These are phyloP conservation scores for Penicillium samsonianum DNA, from an alignment of 495 filamentous ascomycete genomes.

Conservation along the genomic window DNA sequence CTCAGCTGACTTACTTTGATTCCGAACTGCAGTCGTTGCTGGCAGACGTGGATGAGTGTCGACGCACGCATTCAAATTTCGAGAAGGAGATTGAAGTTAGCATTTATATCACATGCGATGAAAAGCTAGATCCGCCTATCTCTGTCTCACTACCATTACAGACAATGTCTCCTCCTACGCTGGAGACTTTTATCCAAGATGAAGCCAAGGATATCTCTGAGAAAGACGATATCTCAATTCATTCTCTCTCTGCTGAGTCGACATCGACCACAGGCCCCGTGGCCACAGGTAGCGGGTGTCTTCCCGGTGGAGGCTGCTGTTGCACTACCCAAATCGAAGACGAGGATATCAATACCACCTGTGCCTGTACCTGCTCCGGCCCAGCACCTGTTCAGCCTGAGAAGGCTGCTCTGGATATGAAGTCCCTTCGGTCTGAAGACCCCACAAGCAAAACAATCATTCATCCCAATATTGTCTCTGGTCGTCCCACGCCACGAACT, in stretches of 20 bases:
- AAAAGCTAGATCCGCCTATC: conserved; percentile 33
- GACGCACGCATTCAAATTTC: conserved; percentile 27
- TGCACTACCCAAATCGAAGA: conserved; percentile 53
- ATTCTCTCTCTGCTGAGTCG: conserved; percentile 19
- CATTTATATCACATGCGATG: conserved; percentile 64
- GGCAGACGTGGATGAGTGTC: conserved; percentile 48
- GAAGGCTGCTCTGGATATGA: not conserved
- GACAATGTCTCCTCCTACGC: not conserved
- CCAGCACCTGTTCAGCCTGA: conserved; percentile 15
- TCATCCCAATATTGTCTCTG: conserved; percentile 29
- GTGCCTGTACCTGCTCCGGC: conserved; percentile 35
- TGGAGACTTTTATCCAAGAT: not conserved
- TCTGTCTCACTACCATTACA: not conserved
- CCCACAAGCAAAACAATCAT: not conserved
- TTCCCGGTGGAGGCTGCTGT: conserved; percentile 51
- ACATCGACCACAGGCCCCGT: conserved; percentile 6
- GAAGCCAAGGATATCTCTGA: conserved; percentile 12
- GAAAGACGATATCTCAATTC: conserved; percentile 26
- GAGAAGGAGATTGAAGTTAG: conserved; percentile 53
- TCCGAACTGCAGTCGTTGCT: conserved; percentile 58
- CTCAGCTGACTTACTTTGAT: conserved; percentile 71
- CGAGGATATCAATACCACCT: conserved; percentile 38
- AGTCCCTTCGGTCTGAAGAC: not conserved
- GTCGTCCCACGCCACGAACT: conserved; percentile 43
- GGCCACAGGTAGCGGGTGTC: conserved; percentile 25